Evolutionary conservation across 2,329 filamentous ascomycete genomes (phyloP), one percentile per base, ranked within the genome.

Genomic region (Nigrospora oryzae): DNA sequence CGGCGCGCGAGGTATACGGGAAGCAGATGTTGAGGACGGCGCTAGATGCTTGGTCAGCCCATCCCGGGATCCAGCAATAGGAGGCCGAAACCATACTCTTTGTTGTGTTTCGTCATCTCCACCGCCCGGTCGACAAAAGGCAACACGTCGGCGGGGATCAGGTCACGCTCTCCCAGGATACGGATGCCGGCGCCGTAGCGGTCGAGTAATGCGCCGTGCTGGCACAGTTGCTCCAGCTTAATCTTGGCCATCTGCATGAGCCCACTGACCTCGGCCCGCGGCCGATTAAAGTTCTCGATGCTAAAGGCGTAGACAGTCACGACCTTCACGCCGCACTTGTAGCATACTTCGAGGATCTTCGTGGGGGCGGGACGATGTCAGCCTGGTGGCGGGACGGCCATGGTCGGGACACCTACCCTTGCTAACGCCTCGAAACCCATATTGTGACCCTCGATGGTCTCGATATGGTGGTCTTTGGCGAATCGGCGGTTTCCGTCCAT

Each of bases 401-500:
- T 28, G 23, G 19, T 34, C 16, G 15, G 42, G 15, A 28, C 36
- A 66, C 79, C 44, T 70, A 91, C 89, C 61, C 84, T 82, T 41
- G 91, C 93, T 49, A 98, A 73, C 30, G 93, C 90, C 68, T 98
- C 93, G 57, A 97, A 98, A 2, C 93, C 93, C 55, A 95, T 71
- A 62, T 95, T 90, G 63, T 98, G 93, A 19, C 93, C 93, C 66
- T 98, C 91, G 32, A 97, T 83, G 0, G 90, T 95, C 70, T 98
- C 93, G 62, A 98, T 95, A 52, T 91, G 83, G 68, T 93, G 89
- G 51, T 77, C 86, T 49, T 87, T 79, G 13, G 93, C 93, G 69
- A 94, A 98, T 38, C 93, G 84, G 57, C 93, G 75, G 67, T 98
- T 98, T 45, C 93, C 93, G 63, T 98, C 93, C 93, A 98, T 98